Conservation (phyloP, 1,284 basidiomycete species). For the Mycosarcoma mackinlayi region DNA sequence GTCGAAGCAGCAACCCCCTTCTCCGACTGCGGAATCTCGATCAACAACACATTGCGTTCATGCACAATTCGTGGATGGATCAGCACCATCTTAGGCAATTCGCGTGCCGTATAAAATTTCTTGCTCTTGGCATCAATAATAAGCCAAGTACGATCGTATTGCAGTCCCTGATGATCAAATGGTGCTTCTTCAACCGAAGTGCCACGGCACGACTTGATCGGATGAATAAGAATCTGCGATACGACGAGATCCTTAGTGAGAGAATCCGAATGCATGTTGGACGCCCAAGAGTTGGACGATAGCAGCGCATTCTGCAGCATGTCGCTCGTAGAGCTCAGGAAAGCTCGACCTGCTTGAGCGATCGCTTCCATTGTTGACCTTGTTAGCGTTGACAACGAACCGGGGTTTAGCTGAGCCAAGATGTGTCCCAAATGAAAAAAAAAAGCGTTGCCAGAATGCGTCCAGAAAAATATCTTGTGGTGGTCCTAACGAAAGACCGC, state of each 20-base stretch:
- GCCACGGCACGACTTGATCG: conserved; percentile 63
- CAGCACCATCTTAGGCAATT: conserved; percentile 61
- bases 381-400: neutral
- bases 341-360: conserved; percentile 18
- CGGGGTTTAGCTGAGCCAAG: too few species aligned
- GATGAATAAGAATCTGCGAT: conserved; percentile 53
- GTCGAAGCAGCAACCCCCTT: conserved; percentile 28
- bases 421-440: too few species aligned
- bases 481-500: too few species aligned
- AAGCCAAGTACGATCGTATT: conserved; percentile 63
- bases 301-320: conserved; percentile 45
- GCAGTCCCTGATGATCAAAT: conserved; percentile 52
- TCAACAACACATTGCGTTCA: conserved; percentile 36
- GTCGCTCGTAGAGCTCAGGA: conserved; percentile 39
- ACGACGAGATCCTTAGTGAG: conserved; percentile 45
- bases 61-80: conserved; percentile 53
- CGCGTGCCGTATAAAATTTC: conserved; percentile 60
- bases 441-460: too few species aligned
- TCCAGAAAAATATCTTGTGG: too few species aligned
- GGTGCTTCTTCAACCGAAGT: conserved; percentile 48
- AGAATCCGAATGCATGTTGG: conserved; percentile 35
- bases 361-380: conserved; percentile 42
- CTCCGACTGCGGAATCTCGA: conserved; percentile 54
- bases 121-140: conserved; percentile 55
- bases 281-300: conserved; percentile 20